Conservation (phyloP, 164 flowering plant genomes). For the Aristolochia fimbriata region DNA sequence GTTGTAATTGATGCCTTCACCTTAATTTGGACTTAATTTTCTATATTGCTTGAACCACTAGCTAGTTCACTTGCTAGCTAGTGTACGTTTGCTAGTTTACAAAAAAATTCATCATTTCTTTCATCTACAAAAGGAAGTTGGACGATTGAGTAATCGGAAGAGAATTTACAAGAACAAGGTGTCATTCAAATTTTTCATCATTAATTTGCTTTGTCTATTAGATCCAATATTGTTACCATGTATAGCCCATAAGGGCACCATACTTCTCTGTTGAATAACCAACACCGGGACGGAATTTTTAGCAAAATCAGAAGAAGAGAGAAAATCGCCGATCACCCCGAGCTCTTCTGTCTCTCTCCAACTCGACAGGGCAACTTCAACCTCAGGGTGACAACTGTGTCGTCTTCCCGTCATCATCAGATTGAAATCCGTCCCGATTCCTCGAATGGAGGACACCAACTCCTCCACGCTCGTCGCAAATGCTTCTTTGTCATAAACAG, state of each 20-base stretch:
- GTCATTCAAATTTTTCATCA: too few relatives aligned
- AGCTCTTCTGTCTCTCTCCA: conserved; percentile 7
- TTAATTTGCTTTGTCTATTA: neutral
- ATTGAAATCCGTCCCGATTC: neutral
- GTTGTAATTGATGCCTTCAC: too few relatives aligned
- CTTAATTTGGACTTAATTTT: too few relatives aligned
- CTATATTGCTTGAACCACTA: too few relatives aligned
- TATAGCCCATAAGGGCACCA: too few relatives aligned
- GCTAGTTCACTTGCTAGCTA: too few relatives aligned
- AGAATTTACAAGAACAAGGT: too few relatives aligned
- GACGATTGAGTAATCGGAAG: too few relatives aligned
- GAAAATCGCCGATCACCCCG: conserved; percentile 5
- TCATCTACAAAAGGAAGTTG: too few relatives aligned
- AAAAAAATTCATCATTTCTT: too few relatives aligned
- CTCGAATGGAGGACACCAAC: neutral
- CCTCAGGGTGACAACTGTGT: neutral
- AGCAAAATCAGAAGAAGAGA: conserved; percentile 6
- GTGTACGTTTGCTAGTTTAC: too few relatives aligned
- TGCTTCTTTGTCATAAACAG: neutral
- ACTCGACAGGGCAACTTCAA: neutral
- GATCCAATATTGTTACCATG: too few relatives aligned
- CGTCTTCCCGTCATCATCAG: conserved; percentile 1
- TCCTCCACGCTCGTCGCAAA: neutral
- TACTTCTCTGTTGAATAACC: conserved; percentile 1
- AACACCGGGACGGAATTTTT: neutral